phyloP scores from a whole-genome alignment of 768 basidiomycete species.

The Chiua virens region DNA sequence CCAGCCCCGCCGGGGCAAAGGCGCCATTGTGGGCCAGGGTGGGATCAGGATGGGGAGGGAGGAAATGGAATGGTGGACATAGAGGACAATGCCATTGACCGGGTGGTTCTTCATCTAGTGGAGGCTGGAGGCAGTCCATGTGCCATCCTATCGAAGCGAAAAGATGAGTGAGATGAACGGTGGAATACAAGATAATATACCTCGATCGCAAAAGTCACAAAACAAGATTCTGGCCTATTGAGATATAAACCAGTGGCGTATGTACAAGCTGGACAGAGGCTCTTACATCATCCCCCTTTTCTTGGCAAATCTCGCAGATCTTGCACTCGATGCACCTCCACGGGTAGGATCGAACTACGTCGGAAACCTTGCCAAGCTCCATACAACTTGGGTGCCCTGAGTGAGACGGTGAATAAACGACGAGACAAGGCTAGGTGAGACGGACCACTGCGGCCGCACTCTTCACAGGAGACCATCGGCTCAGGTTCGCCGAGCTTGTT shows the following conservation, averaged over 20 bases:
- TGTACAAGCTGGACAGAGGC: conserved; percentile 5
- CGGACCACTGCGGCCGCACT: conserved; percentile 83
- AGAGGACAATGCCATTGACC: conserved; percentile 77
- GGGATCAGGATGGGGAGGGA: conserved; percentile 5
- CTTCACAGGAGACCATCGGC: conserved; percentile 71
- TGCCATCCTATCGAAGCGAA: conserved; percentile 64
- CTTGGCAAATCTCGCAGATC: conserved; percentile 81
- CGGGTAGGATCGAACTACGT: conserved; percentile 65
- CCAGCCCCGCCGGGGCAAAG: conserved; percentile 38
- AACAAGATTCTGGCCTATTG: conserved; percentile 76
- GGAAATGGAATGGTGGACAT: conserved; percentile 44
- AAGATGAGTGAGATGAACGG: conserved; percentile 2
- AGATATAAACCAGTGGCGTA: conserved; percentile 18
- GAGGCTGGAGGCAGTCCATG: conserved; percentile 75
- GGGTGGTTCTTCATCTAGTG: conserved; percentile 66
- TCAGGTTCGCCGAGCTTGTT: conserved; percentile 64
- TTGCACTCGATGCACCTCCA: conserved; percentile 95
- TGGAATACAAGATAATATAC: conserved; percentile 34
- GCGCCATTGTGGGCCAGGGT: conserved; percentile 35
- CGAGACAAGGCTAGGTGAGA: conserved; percentile 8
- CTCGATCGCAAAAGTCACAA: conserved; percentile 94
- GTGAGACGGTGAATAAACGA: not conserved
- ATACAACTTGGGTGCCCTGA: conserved; percentile 89
- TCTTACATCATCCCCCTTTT: conserved; percentile 89
- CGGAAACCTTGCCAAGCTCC: conserved; percentile 55